Conservation (phyloP, 208 protist genomes). For the Leishmania mexicana region DNA sequence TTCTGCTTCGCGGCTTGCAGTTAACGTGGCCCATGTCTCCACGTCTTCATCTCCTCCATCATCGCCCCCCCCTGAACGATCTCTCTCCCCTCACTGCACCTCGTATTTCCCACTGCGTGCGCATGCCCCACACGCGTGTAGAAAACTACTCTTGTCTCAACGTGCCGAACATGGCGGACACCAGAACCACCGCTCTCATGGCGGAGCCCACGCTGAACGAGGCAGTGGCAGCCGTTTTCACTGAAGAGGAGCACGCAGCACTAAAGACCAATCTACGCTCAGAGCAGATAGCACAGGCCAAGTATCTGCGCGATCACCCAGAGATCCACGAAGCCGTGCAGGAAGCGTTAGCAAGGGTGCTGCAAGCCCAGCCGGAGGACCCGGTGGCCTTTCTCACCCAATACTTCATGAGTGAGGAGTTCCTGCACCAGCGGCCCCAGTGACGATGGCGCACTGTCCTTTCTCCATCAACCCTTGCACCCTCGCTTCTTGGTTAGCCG, state of each 20-base stretch:
- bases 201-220: slow-evolving; percentile 53
- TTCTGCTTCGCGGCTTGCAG: not conserved
- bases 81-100: not conserved
- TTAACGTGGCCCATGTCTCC: not conserved
- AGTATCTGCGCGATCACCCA: slow-evolving; percentile 81
- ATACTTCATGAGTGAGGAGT: slow-evolving; percentile 46
- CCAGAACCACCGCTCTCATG: slow-evolving; percentile 11
- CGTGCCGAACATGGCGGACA: slow-evolving; percentile 7
- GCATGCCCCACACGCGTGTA: not conserved
- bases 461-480: not conserved
- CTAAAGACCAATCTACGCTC: slow-evolving; percentile 62
- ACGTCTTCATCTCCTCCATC: not conserved
- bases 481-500: not conserved
- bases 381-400: slow-evolving; percentile 55
- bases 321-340: slow-evolving; percentile 74
- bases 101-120: not conserved
- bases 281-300: slow-evolving; percentile 74
- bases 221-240: slow-evolving; percentile 67
- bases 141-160: not conserved
- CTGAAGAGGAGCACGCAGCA: slow-evolving; percentile 52
- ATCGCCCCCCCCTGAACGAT: not conserved
- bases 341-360: slow-evolving; percentile 48
- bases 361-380: slow-evolving; percentile 64
- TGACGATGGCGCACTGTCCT: not conserved
- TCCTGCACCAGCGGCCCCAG: slow-evolving; percentile 10